Evolutionary conservation across 495 filamentous ascomycete genomes (phyloP), one percentile per base, ranked within the genome.

Genomic region (Lophiostoma macrostomum): DNA sequence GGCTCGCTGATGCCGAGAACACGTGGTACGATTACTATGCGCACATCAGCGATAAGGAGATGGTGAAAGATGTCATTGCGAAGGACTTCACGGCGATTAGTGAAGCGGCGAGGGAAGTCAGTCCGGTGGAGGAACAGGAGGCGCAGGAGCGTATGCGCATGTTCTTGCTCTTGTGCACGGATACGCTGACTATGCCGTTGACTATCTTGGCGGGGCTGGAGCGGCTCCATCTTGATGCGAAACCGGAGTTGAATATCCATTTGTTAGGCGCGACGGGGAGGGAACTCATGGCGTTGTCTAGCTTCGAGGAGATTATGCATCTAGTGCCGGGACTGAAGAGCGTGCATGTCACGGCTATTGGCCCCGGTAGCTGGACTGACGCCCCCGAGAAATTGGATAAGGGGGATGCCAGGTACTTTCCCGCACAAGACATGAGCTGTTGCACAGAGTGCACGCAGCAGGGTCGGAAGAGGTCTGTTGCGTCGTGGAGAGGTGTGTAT

Each of bases 281-380:
- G 16, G 52, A 56, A 49, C 22, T 47, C 5, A 4, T 40, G 3
- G 44, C 42, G 7, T 35, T 56, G 3, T 22, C 18, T 3, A 47
- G 34, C 23, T 56, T 56, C 27, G 52, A 56, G 36, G 52, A 56
- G 25, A 47, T 56, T 2, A 18, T 56, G 18, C 52, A 56, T 27
- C 52, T 56, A 6, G 16, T 48, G 4, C 52, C 52, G 4, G 20
- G 25, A 19, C 42, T 56, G 27, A 31, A 32, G 14, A 22, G n/a
- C 4, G 23, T 56, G 18, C 42, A 49, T 23, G 49, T 49, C 19
- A 47, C 44, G 14, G 42, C 35, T 7, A 27, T 28, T 20, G 52
- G 52, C 5, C 52, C 52, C 1, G 24, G 34, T 14, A 13, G 18
- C 12, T 39, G 19, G 19, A n/a, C n/a, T n/a, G n/a, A n/a, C n/a